A percentile compares a stretch with the other conserved stretches of the same genome.
These are phyloP conservation scores for Scleromitrula shiraiana DNA, from an alignment of 2,329 filamentous ascomycete species.

Conservation along the genomic window DNA sequence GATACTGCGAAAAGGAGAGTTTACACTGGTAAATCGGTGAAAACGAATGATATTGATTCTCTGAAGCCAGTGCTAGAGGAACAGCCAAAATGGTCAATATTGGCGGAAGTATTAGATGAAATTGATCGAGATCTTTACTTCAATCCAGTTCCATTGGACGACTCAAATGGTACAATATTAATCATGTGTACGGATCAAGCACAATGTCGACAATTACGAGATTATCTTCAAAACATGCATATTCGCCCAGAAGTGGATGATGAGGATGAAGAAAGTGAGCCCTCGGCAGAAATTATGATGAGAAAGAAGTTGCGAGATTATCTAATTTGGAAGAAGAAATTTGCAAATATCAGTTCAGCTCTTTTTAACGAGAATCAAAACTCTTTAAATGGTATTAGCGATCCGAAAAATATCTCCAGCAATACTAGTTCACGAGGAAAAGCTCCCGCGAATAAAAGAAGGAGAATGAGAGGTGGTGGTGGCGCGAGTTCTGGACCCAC, in stretches of 20 bases:
- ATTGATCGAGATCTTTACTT: slow-evolving; percentile 88
- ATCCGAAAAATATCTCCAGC: slow-evolving; percentile 38
- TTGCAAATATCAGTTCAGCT: slow-evolving; percentile 73
- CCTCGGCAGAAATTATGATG: slow-evolving; percentile 84
- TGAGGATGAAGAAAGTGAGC: slow-evolving; percentile 44
- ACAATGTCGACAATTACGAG: slow-evolving; percentile 79
- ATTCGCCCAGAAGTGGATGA: slow-evolving; percentile 44
- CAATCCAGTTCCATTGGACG: slow-evolving; percentile 66
- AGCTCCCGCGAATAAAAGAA: slow-evolving; percentile 75
- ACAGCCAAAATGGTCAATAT: slow-evolving; percentile 83
- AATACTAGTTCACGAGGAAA: slow-evolving; percentile 44
- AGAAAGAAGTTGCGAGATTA: slow-evolving; percentile 79
- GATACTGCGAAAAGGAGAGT: slow-evolving; percentile 82
- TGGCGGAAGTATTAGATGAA: slow-evolving; percentile 87
- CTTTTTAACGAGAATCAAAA: slow-evolving; percentile 76
- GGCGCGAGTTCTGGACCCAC: slow-evolving; percentile 47
- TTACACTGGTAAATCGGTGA: slow-evolving; percentile 58
- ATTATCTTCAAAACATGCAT: slow-evolving; percentile 89
- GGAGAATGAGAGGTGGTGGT: slow-evolving; percentile 75
- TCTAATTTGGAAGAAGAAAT: slow-evolving; percentile 82
- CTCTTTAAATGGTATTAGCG: slow-evolving; percentile 58
- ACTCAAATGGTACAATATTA: slow-evolving; percentile 83
- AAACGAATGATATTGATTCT: slow-evolving; percentile 26
- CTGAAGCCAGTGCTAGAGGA: slow-evolving; percentile 82
- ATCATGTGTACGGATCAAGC: slow-evolving; percentile 91